These are phyloP conservation scores for Camellia japonica DNA, from an alignment of 148 eudicot species.

Conservation along the genomic window DNA sequence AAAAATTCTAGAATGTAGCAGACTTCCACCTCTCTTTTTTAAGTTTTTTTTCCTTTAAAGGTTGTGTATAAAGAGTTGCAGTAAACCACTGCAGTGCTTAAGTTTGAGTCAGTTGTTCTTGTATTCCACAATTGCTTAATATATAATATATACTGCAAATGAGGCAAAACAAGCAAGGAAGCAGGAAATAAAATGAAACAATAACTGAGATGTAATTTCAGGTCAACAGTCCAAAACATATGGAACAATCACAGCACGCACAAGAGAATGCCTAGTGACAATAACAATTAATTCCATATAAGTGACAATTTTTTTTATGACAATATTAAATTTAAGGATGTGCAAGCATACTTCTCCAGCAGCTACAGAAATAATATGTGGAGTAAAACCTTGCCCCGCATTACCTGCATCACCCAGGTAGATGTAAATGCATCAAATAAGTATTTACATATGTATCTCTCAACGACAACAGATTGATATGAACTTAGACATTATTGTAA, in stretches of 20 bases:
- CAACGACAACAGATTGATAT: not conserved
- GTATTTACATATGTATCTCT: not conserved
- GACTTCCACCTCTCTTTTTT: not conserved
- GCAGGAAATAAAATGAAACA: not conserved
- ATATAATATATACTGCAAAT: not conserved
- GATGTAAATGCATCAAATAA: constrained; percentile 9
- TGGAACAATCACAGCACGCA: not conserved
- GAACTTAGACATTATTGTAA: not conserved
- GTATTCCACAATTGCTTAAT: not conserved
- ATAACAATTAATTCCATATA: not conserved
- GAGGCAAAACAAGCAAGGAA: not conserved
- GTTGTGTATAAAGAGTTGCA: not conserved
- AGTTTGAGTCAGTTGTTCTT: not conserved
- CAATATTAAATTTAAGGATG: not conserved
- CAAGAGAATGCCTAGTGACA: not conserved
- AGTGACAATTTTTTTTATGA: not conserved
- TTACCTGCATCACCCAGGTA: constrained; percentile 36
- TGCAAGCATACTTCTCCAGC: constrained; percentile 47
- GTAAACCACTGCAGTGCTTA: not conserved
- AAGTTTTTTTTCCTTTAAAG: not conserved
- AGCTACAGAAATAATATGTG: constrained; percentile 39
- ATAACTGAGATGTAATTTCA: not conserved
- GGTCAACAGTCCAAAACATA: not conserved
- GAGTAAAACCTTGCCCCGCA: constrained; percentile 45
- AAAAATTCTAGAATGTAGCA: not conserved